These are phyloP conservation scores for Fraxinus anomala DNA, from an alignment of 257 asterid species.

Conservation along the genomic window DNA sequence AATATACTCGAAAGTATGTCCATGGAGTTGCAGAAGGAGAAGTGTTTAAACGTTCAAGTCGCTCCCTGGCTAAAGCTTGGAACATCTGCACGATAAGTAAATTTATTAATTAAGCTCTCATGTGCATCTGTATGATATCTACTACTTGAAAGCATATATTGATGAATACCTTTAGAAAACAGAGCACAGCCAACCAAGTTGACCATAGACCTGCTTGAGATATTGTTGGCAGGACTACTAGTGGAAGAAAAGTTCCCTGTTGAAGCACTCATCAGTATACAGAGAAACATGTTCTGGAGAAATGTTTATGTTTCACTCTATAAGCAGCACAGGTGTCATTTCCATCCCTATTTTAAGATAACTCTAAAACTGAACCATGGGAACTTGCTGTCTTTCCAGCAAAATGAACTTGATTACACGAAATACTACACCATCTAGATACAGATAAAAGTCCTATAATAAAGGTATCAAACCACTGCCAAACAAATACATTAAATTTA, in stretches of 20 bases:
- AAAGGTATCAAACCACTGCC: background rate
- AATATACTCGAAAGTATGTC: slow-evolving; percentile 88
- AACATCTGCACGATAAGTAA: slow-evolving; percentile 68
- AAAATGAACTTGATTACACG: background rate
- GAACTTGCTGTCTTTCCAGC: background rate
- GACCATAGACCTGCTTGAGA: slow-evolving; percentile 87
- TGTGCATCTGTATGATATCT: slow-evolving; percentile 13
- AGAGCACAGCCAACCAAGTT: slow-evolving; percentile 77
- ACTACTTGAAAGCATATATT: slow-evolving; percentile 23
- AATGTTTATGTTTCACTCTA: background rate
- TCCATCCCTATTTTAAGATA: background rate
- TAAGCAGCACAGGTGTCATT: background rate
- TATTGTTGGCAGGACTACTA: slow-evolving; percentile 76
- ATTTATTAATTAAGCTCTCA: slow-evolving; percentile 22
- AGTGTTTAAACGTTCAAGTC: slow-evolving; percentile 89
- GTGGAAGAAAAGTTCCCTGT: slow-evolving; percentile 94
- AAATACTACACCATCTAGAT: background rate
- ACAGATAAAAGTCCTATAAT: background rate
- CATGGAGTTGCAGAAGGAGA: slow-evolving; percentile 89
- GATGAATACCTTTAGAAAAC: slow-evolving; percentile 74
- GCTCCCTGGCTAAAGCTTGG: slow-evolving; percentile 94
- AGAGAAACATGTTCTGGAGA: slow-evolving; percentile 9
- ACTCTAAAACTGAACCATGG: background rate
- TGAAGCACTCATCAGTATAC: slow-evolving; percentile 29
- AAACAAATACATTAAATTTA: background rate